A percentile compares a stretch with the other conserved stretches of the same genome.
Evolutionary conservation across 202 grass and related monocot species (phyloP).

Genomic region (Dendrocalamus latiflorus): DNA sequence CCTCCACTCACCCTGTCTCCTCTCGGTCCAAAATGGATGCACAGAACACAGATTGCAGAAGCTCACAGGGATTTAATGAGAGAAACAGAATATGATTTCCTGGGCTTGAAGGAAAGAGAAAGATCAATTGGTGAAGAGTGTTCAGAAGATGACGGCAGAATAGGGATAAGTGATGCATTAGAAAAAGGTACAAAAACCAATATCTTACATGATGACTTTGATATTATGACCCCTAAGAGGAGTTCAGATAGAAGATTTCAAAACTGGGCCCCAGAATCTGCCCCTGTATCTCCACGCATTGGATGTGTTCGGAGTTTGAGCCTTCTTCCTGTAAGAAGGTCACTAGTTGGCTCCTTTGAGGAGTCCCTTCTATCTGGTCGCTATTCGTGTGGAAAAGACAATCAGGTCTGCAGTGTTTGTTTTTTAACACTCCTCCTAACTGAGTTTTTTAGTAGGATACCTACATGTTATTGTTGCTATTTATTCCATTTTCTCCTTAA

Average conservation of each 20-base stretch:
- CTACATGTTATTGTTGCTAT: background rate
- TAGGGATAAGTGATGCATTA: conserved; percentile 9
- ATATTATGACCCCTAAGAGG: conserved; percentile 38
- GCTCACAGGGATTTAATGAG: conserved; percentile 30
- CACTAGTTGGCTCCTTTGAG: conserved; percentile 91
- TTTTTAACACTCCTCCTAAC: background rate
- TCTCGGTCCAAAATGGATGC: conserved; percentile 77
- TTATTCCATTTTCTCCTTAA: conserved; percentile 19
- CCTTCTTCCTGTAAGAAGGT: conserved; percentile 59
- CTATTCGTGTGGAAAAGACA: conserved; percentile 73
- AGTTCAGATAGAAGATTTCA: conserved; percentile 19
- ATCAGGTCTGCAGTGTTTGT: conserved; percentile 47
- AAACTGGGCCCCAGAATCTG: conserved; percentile 30
- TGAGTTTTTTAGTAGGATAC: conserved; percentile 9
- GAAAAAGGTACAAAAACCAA: conserved; percentile 31
- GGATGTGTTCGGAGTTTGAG: conserved; percentile 40
- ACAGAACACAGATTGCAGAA: conserved; percentile 50
- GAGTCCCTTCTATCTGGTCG: conserved; percentile 95
- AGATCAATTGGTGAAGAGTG: conserved; percentile 27
- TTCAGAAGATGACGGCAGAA: conserved; percentile 33
- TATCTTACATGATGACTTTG: conserved; percentile 51
- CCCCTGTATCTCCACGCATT: conserved; percentile 20
- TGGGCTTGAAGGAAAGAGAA: conserved; percentile 32
- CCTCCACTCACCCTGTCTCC: conserved; percentile 70
- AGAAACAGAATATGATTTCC: conserved; percentile 48